Conservation (phyloP, 2,329 filamentous ascomycete genomes). For the Aspergillus hortae region DNA sequence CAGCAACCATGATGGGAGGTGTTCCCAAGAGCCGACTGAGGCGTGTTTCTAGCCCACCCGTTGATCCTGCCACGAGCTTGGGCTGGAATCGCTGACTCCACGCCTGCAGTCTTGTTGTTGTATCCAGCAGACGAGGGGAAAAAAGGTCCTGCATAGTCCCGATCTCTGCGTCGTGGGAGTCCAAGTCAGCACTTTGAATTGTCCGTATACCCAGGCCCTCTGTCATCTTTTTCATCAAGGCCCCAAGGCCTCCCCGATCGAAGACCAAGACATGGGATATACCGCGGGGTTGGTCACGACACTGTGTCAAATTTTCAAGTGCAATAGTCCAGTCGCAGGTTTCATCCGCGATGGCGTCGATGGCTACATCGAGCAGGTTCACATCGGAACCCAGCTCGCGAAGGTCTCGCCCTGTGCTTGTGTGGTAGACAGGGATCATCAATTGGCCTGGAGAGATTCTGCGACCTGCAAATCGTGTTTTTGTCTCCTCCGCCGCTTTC, state of each 20-base stretch:
- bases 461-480: conserved; percentile 11
- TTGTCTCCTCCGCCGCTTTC: conserved; percentile 18
- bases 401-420: conserved; percentile 27
- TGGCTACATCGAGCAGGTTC: conserved; percentile 8
- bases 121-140: conserved; percentile 8
- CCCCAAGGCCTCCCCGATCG: conserved; percentile 15
- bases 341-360: conserved; percentile 15
- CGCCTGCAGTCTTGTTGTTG: conserved; percentile 77
- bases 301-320: not conserved
- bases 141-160: conserved; percentile 16
- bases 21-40: conserved; percentile 84
- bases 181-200: conserved; percentile 13
- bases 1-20: conserved; percentile 84
- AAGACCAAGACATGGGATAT: conserved; percentile 16
- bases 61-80: conserved; percentile 75
- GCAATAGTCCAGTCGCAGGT: conserved; percentile 16
- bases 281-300: not conserved
- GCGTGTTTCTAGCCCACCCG: conserved; percentile 92
- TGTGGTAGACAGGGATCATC: conserved; percentile 31
- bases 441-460: conserved; percentile 12
- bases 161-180: conserved; percentile 13
- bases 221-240: conserved; percentile 11
- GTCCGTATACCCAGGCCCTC: conserved; percentile 14
- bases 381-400: conserved; percentile 1
- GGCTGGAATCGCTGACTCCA: conserved; percentile 95